Percentiles rank a stretch among this genome's conserved stretches.
phyloP scores from a whole-genome alignment of 352 stramenopile species.

The Thraustotheca clavata region DNA sequence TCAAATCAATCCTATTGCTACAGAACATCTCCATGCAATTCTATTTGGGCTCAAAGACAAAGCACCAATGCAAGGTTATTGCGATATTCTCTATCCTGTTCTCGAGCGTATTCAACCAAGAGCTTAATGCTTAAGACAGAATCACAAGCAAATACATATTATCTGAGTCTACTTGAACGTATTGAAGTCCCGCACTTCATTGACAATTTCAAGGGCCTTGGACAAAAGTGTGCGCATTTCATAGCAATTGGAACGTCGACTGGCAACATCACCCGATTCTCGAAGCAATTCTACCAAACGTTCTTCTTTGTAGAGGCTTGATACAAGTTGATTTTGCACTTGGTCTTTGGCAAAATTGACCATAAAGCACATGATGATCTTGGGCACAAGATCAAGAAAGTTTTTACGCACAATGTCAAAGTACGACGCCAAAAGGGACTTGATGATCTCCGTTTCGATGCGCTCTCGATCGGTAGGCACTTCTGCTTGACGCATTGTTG shows the following conservation, averaged over 20 bases:
- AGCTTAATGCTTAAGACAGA: not conserved
- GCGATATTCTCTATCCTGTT: not conserved
- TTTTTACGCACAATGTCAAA: constrained; percentile 99
- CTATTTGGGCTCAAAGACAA: not conserved
- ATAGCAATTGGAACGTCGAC: constrained; percentile 89
- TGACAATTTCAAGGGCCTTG: constrained; percentile 96
- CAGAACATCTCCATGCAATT: not conserved
- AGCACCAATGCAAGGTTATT: not conserved
- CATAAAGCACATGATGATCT: constrained; percentile 99
- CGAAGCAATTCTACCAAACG: constrained; percentile 94
- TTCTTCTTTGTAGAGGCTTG: constrained; percentile 94
- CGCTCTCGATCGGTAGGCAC: constrained; percentile 93
- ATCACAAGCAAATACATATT: not conserved
- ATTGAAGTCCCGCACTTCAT: constrained; percentile 98
- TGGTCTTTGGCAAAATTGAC: constrained; percentile 92
- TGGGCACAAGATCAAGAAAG: constrained; percentile 98
- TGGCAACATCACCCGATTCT: constrained; percentile 92
- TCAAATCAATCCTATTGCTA: too few species aligned
- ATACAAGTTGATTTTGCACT: constrained; percentile 97
- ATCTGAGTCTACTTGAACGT: constrained; percentile 83
- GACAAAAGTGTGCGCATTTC: constrained; percentile 96
- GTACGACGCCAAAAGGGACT: constrained; percentile 94
- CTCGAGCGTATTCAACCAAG: too few species aligned
- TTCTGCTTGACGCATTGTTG: constrained; percentile 93
- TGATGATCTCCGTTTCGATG: constrained; percentile 99